phyloP scores from a whole-genome alignment of 148 eudicot species.

The Silene uniflora region DNA sequence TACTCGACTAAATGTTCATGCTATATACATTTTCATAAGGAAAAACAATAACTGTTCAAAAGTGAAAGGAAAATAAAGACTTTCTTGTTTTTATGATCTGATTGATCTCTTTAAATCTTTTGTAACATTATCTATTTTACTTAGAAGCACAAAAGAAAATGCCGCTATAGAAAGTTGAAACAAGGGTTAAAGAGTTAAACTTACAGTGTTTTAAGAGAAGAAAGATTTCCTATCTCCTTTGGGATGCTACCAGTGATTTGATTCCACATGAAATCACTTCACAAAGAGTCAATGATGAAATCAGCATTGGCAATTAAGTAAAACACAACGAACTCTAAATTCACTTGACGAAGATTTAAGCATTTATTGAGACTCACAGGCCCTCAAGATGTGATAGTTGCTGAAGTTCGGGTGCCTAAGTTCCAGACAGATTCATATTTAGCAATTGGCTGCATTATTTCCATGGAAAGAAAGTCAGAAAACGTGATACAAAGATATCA shows the following conservation, averaged over 20 bases:
- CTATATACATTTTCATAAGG: background rate
- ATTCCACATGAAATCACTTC: constrained; percentile 91
- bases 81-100: background rate
- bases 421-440: constrained; percentile 68
- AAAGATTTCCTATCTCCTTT: constrained; percentile 74
- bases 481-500: background rate
- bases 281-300: constrained; percentile 4
- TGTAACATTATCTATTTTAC: background rate
- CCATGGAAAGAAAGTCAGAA: background rate
- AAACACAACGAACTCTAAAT: background rate
- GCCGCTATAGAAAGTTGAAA: background rate
- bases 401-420: constrained; percentile 67
- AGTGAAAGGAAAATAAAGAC: background rate
- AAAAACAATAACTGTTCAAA: background rate
- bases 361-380: constrained; percentile 42
- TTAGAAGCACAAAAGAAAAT: background rate
- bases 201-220: constrained; percentile 65
- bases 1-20: background rate
- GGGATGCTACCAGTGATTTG: constrained; percentile 63
- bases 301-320: constrained; percentile 12
- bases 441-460: constrained; percentile 52
- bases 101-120: background rate
- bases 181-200: constrained; percentile 23
- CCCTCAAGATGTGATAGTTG: constrained; percentile 51
- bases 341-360: background rate